Conservation (phyloP, 441 rosid genomes). For the Gossypium laxum region DNA sequence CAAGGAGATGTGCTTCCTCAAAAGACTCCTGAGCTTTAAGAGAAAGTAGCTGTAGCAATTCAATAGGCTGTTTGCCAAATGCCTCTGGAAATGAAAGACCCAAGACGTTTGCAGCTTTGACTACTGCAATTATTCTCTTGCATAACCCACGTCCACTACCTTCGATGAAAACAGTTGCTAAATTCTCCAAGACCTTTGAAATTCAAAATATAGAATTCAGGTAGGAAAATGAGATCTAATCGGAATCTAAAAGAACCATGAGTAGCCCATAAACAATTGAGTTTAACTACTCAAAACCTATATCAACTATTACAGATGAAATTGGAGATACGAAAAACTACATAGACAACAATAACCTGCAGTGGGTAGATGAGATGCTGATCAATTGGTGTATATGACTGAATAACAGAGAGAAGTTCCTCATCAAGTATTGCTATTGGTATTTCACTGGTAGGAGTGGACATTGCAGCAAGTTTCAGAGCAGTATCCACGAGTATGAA, state of each 20-base stretch:
- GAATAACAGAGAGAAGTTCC: constrained; percentile 57
- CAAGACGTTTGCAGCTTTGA: constrained; percentile 74
- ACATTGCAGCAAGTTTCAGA: constrained; percentile 65
- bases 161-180: constrained; percentile 56
- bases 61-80: constrained; percentile 76
- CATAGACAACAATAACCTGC: constrained; percentile 43
- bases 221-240: constrained; percentile 8
- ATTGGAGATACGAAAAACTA: constrained; percentile 4
- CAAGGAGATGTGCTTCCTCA: constrained; percentile 79
- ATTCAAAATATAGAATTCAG: constrained; percentile 13
- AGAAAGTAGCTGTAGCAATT: constrained; percentile 84
- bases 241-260: neutral
- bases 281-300: constrained; percentile 1
- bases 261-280: neutral
- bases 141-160: constrained; percentile 83
- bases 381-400: constrained; percentile 36
- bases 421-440: constrained; percentile 45
- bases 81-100: constrained; percentile 88
- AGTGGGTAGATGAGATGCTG: constrained; percentile 43
- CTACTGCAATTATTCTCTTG: constrained; percentile 74
- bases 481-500: constrained; percentile 66
- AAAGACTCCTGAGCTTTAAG: constrained; percentile 98
- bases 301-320: neutral
- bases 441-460: constrained; percentile 48
- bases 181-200: constrained; percentile 66